Conservation (phyloP, 192 early-diverging fungal species). For the Lunasporangiospora selenospora region DNA sequence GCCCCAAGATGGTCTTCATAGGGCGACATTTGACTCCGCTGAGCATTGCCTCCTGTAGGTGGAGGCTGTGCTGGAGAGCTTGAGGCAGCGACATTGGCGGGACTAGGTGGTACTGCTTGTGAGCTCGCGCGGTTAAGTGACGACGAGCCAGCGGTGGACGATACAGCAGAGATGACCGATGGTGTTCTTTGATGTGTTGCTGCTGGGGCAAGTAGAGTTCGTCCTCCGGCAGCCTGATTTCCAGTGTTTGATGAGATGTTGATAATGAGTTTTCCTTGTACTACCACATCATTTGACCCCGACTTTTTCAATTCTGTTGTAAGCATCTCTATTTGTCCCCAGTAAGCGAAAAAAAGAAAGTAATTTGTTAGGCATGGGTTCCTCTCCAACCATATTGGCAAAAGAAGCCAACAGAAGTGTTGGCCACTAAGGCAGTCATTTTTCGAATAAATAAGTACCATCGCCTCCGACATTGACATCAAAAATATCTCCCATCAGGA, state of each 20-base stretch:
- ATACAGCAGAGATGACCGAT: constrained; percentile 53
- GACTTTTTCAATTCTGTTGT: constrained; percentile 90
- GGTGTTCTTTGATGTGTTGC: constrained; percentile 33
- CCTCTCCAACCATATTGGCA: not conserved
- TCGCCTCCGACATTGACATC: constrained; percentile 80
- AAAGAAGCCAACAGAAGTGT: not conserved
- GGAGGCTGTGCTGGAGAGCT: constrained; percentile 5
- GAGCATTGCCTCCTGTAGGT: constrained; percentile 34
- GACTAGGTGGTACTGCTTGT: constrained; percentile 7
- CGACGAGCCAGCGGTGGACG: constrained; percentile 51
- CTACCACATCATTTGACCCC: constrained; percentile 74
- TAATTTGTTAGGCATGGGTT: not conserved
- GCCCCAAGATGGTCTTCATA: constrained; percentile 67
- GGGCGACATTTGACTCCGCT: constrained; percentile 43
- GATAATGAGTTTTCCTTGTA: constrained; percentile 87
- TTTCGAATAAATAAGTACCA: constrained; percentile 28
- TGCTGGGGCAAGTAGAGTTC: constrained; percentile 16
- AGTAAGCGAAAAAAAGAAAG: not conserved
- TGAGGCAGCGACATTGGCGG: constrained; percentile 13
- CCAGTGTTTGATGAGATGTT: constrained; percentile 72
- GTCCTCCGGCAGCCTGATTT: constrained; percentile 35
- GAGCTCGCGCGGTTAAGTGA: constrained; percentile 23
- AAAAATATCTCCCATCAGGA: constrained; percentile 84
- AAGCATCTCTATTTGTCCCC: constrained; percentile 71
- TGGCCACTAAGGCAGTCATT: too few species aligned